Percentiles rank a stretch among this genome's conserved stretches.
Evolutionary conservation across 2,329 filamentous ascomycete genomes (phyloP).

Genomic region (Fusarium duplospermum): DNA sequence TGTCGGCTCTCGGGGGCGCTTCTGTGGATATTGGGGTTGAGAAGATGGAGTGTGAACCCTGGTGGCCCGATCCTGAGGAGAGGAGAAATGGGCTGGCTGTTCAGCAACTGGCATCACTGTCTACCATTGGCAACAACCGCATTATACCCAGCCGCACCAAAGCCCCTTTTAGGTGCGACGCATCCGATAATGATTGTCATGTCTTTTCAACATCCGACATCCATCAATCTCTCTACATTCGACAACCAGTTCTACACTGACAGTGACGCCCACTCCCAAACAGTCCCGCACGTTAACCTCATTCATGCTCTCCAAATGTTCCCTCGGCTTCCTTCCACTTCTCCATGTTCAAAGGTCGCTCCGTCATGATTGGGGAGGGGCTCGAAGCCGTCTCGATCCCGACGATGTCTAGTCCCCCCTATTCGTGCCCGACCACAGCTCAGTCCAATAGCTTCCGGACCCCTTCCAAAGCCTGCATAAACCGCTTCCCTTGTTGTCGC

Average conservation of each 20-base stretch:
- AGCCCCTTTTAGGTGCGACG: neutral
- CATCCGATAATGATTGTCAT: neutral
- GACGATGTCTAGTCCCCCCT: neutral
- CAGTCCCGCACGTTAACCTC: neutral
- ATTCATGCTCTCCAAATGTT: no score
- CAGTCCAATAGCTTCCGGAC: neutral
- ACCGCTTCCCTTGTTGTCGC: slow-evolving; percentile 10
- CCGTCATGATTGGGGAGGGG: neutral
- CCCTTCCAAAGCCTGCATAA: slow-evolving; percentile 9
- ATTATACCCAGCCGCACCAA: neutral
- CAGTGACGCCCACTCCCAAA: neutral
- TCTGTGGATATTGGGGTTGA: slow-evolving; percentile 2
- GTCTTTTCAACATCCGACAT: neutral
- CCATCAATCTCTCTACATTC: neutral
- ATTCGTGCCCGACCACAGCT: neutral
- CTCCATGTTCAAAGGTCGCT: neutral
- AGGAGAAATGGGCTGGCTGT: neutral
- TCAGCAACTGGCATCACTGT: slow-evolving; percentile 3
- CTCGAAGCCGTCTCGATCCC: neutral
- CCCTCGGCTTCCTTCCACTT: neutral
- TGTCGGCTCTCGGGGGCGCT: neutral
- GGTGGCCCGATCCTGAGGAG: neutral
- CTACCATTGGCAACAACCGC: neutral
- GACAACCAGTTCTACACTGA: neutral
- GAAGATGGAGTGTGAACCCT: neutral